These are phyloP conservation scores for Rhizomucor pusillus DNA, from an alignment of 371 early-diverging fungal genomes.

Conservation along the genomic window DNA sequence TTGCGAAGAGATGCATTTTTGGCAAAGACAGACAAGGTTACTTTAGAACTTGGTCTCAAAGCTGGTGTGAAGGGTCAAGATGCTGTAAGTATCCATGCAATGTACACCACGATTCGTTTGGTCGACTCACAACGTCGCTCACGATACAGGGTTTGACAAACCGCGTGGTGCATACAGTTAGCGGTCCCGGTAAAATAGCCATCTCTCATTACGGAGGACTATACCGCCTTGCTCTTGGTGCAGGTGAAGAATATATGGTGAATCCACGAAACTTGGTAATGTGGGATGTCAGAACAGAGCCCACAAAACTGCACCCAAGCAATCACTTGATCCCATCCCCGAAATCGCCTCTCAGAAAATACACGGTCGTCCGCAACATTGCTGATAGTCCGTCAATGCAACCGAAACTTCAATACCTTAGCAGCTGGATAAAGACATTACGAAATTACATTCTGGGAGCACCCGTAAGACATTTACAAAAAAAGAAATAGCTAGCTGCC, in stretches of 20 bases:
- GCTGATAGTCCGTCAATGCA: constrained; percentile 50
- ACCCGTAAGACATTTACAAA: constrained; percentile 39
- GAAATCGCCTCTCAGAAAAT: constrained; percentile 29
- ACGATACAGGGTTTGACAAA: constrained; percentile 59
- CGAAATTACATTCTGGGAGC: constrained; percentile 46
- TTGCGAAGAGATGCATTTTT: constrained; percentile 68
- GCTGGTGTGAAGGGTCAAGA: constrained; percentile 26
- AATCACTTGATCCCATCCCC: constrained; percentile 37
- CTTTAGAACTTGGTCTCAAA: constrained; percentile 52
- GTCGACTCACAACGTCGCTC: neutral
- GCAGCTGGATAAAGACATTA: constrained; percentile 24
- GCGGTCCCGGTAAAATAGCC: constrained; percentile 69
- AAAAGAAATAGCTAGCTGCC: too few species aligned
- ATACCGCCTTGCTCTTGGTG: constrained; percentile 65
- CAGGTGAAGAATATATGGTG: constrained; percentile 70
- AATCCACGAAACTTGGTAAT: constrained; percentile 63
- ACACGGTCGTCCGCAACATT: constrained; percentile 37
- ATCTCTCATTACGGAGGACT: constrained; percentile 73
- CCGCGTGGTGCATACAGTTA: constrained; percentile 61
- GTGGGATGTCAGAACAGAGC: constrained; percentile 53
- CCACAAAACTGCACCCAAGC: constrained; percentile 30
- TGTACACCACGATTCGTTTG: too few species aligned
- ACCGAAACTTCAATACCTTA: constrained; percentile 41
- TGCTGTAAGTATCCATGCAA: constrained; percentile 11
- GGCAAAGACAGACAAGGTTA: constrained; percentile 65